Evolutionary conservation across 148 eudicot species (phyloP), one percentile per base, ranked within the genome.

Genomic region (Pharnaceum exiguum): DNA sequence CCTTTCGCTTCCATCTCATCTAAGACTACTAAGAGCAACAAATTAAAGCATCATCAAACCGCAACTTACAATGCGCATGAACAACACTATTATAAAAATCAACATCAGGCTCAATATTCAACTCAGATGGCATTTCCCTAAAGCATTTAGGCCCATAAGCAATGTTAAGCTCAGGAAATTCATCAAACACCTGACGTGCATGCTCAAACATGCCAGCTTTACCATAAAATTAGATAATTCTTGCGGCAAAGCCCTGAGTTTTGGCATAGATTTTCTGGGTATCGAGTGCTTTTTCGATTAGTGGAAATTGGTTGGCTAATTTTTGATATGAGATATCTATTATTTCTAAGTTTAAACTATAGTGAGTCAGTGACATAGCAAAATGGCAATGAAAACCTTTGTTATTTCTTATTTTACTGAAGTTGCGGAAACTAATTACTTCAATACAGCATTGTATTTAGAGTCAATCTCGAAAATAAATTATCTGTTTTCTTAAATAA

Each of bases 1-100:
- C 75, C 83, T 6, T 67, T 72, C 29, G 39, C 59, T 67, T 65
- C 76, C 75, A 85, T 82, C 63, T 68, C 84, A 47, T 75, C 76
- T 16, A 84, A 27, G 60, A 69, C 42, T 15, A 35, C 19, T n/a
- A n/a, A n/a, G n/a, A n/a, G n/a, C n/a, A n/a, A n/a, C n/a, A n/a
- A n/a, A n/a, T n/a, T 18, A 66, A 46, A 0, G 81, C 90, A 2
- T 48, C 23, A 66, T 75, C 79, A 12, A 69, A 15, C 18, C 27
- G 55, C 67, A 66, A 57, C 15, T 71, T 64, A 54, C 90, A 84
- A 27, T 71, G 51, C 0, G 81, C 77, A 43, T 76, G 62, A 13
- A 64, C 50, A 27, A 62, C 33, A 0, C 49, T 62, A 12, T 39
- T 56, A 27, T 56, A 70, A 32, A 37, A 13, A 4, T 25, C 25